Percentiles rank a stretch among this genome's conserved stretches.
phyloP scores from a whole-genome alignment of 768 basidiomycete species.

The Tubosaeta brunneosetosa region DNA sequence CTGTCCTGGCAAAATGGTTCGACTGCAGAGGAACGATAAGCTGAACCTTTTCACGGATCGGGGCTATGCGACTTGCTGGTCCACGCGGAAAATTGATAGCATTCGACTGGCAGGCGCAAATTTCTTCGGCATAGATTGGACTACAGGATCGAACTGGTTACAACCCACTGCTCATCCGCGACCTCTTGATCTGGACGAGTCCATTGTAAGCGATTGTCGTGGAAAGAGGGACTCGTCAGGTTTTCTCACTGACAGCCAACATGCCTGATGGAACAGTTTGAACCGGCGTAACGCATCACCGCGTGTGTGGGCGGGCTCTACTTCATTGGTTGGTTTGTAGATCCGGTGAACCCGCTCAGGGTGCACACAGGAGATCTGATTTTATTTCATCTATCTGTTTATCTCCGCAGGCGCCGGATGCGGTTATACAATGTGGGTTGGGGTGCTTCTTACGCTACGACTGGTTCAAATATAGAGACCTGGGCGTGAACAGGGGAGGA shows the following conservation, averaged over 20 bases:
- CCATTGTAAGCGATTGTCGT: not conserved
- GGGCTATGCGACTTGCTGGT: not conserved
- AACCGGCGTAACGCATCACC: not conserved
- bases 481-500: not conserved
- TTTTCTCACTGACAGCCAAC: slow-evolving; percentile 3
- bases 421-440: not conserved
- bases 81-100: not conserved
- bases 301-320: not conserved
- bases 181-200: not conserved
- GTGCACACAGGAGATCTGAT: slow-evolving; percentile 3
- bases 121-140: not conserved
- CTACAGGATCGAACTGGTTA: not conserved
- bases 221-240: not conserved
- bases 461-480: not conserved
- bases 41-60: not conserved
- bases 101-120: slow-evolving; percentile 3
- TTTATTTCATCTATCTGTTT: slow-evolving; percentile 12
- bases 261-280: not conserved
- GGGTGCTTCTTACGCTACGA: slow-evolving; percentile 18
- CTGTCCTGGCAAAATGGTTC: slow-evolving; percentile 2
- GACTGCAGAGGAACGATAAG: slow-evolving; percentile 1
- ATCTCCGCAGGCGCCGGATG: slow-evolving; percentile 22
- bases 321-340: slow-evolving; percentile 8
- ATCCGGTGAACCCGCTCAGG: slow-evolving; percentile 5
- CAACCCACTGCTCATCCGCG: not conserved